A percentile compares a stretch with the other conserved stretches of the same genome.
These are phyloP conservation scores for Beta macrorhiza DNA, from an alignment of 179 eudicot genomes.

Conservation along the genomic window DNA sequence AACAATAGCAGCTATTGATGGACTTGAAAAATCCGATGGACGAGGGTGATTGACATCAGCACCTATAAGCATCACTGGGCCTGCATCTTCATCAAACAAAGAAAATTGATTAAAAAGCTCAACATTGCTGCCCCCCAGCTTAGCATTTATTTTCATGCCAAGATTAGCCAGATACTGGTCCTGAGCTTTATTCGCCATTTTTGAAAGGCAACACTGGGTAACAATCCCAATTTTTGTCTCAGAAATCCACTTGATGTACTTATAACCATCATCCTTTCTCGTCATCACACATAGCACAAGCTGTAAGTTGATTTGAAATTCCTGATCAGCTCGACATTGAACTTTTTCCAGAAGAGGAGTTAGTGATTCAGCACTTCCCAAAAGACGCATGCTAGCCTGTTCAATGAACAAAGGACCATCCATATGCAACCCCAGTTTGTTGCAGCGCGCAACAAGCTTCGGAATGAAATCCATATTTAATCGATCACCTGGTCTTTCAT, in stretches of 20 bases:
- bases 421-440: constrained; percentile 39
- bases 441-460: constrained; percentile 40
- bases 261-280: constrained; percentile 43
- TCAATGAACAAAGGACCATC: constrained; percentile 31
- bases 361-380: constrained; percentile 28
- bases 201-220: constrained; percentile 59
- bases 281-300: constrained; percentile 64
- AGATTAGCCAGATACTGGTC: constrained; percentile 60
- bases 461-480: constrained; percentile 34
- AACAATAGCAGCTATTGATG: constrained; percentile 64
- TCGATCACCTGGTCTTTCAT: constrained; percentile 8
- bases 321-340: constrained; percentile 19
- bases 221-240: constrained; percentile 59
- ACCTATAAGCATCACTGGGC: constrained; percentile 61
- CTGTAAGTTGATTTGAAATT: constrained; percentile 34
- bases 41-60: constrained; percentile 83
- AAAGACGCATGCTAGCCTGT: constrained; percentile 19
- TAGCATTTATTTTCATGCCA: constrained; percentile 66
- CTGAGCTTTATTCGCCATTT: constrained; percentile 34
- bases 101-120: constrained; percentile 49
- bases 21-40: constrained; percentile 30
- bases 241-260: constrained; percentile 55
- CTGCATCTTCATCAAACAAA: constrained; percentile 32
- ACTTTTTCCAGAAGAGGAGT: constrained; percentile 31
- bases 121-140: constrained; percentile 71